Base-by-base conservation (phyloP, 1,284 basidiomycete genomes). In the Cryptococcus jaspeensis region DNA sequence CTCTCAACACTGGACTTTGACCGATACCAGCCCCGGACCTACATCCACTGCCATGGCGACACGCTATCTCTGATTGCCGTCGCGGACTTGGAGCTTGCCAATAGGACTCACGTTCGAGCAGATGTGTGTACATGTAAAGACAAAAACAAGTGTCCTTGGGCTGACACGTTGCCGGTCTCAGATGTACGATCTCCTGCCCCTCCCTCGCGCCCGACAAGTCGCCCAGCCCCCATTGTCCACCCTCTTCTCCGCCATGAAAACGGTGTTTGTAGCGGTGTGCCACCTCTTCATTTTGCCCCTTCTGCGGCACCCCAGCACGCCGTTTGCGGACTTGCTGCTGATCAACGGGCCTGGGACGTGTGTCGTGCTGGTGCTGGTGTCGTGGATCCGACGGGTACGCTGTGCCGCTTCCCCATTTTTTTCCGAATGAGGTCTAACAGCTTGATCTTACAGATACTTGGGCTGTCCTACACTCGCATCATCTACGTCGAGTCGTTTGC, bases 321-420 rank as follows among this genome's bases (percentile, higher is more conserved):
- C 80, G 1, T 87, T 86, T 68, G 84, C 86, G 13, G 92, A 97
- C 59, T 80, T 92, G 23, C 79, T 99, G 25, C 77, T 99, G 52
- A 77, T 99, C 43, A 99, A 99, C 74, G 96, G 96, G 6, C 96
- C 96, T 0, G 96, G 94, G 9, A 98, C 95, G 3, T 95, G 91
- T 70, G 85, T 95, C 36, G 81, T 89, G 2, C 81, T 99, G 16
- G 90, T 88, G 52, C 59, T 84, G 6, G 85, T 89, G 0, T 82
- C 85, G 13, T 89, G 87, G 69, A 63, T 92, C 25, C 86, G 89
- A 59, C 84, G 86, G 73, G 95, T 93, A 67, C 69, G 88, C 64
- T 13, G 25, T 12, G 40, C 22, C n/a, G n/a, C 90, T 90, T 64
- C 62, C 85, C 79, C 9, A 22, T 53, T 52, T 28, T 25, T 20